Evolutionary conservation across 2,329 filamentous ascomycete species (phyloP).

Genomic region (Sarocladiaceae sp.): DNA sequence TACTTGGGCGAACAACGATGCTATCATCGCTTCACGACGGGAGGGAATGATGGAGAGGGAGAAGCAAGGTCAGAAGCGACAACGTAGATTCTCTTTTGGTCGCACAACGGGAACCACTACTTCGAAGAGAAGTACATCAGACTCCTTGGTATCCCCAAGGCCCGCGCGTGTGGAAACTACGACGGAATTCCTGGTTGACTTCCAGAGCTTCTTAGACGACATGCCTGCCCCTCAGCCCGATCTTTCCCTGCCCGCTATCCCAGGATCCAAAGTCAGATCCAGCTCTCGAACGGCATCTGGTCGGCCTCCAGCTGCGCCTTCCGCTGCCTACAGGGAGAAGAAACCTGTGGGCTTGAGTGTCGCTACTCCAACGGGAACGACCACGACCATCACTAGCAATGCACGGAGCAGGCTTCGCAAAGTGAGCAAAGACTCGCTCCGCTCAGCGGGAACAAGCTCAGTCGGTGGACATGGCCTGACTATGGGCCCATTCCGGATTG

Average conservation of each 20-base stretch:
- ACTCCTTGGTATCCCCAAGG: neutral
- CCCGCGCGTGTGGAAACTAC: neutral
- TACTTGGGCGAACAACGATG: conserved; percentile 2
- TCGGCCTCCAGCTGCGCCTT: neutral
- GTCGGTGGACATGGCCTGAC: neutral
- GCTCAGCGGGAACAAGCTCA: neutral
- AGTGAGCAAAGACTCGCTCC: conserved; percentile 6
- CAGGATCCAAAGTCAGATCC: neutral
- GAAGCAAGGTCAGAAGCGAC: neutral
- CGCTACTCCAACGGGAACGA: neutral
- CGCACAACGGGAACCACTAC: neutral
- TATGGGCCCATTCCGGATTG: neutral
- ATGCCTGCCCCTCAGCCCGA: neutral
- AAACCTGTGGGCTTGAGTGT: conserved; percentile 1
- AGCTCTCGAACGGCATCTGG: neutral
- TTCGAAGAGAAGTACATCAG: neutral
- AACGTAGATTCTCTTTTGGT: neutral
- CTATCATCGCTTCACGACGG: neutral
- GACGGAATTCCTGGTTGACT: neutral
- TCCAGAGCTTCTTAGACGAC: neutral
- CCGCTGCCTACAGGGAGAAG: conserved; percentile 1
- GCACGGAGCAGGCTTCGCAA: conserved; percentile 1
- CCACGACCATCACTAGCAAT: neutral
- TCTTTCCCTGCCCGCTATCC: neutral
- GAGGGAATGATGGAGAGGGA: neutral